Conservation (phyloP, 495 filamentous ascomycete genomes). For the Penicillium arizonense region DNA sequence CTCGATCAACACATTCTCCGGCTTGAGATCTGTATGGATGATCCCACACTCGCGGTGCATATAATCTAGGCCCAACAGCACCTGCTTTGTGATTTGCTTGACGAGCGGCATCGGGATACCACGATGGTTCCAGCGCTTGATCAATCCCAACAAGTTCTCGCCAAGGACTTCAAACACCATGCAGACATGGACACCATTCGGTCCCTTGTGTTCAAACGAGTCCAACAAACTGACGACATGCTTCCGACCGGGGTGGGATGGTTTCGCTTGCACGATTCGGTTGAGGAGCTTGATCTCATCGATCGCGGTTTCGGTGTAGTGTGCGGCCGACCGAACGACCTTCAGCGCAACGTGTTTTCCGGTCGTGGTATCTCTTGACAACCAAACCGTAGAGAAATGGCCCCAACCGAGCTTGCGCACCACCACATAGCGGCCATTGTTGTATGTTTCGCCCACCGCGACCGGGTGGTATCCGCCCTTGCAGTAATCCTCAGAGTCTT, state of each 20-base stretch:
- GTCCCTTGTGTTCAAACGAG: constrained; percentile 96
- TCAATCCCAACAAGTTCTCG: constrained; percentile 91
- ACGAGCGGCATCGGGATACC: constrained; percentile 95
- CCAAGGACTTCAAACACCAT: constrained; percentile 99
- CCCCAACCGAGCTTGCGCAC: constrained; percentile 98
- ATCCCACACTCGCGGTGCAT: constrained; percentile 97
- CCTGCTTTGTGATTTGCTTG: constrained; percentile 98
- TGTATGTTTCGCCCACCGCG: constrained; percentile 90
- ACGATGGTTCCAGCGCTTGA: constrained; percentile 97
- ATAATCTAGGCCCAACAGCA: constrained; percentile 92
- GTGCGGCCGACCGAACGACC: constrained; percentile 93
- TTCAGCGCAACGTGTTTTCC: constrained; percentile 96
- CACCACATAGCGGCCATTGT: constrained; percentile 93
- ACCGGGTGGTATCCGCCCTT: constrained; percentile 98
- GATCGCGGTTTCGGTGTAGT: constrained; percentile 98
- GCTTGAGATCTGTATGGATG: constrained; percentile 97
- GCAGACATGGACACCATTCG: constrained; percentile 94
- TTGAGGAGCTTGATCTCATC: constrained; percentile 98
- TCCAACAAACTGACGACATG: constrained; percentile 95
- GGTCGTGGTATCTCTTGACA: constrained; percentile 86
- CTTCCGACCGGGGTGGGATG: constrained; percentile 84
- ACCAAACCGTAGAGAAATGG: constrained; percentile 98
- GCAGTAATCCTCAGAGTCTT: constrained; percentile 98
- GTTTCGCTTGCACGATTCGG: constrained; percentile 93
- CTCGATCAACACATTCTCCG: constrained; percentile 97